Conservation (phyloP, 805 yeast species). For the Yarrowia porcina region DNA sequence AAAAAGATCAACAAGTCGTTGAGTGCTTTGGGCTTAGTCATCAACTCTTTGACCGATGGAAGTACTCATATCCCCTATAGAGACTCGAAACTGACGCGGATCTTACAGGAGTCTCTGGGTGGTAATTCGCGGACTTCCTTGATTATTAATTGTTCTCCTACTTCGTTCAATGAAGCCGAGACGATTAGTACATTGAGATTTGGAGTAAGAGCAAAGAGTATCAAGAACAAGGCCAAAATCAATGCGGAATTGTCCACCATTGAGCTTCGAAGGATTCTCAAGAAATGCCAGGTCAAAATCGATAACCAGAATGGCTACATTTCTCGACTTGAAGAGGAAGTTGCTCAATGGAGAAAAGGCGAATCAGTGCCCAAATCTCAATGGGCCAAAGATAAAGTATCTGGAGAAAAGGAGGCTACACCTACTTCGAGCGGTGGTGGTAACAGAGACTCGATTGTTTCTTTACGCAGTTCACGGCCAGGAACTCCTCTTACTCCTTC, state of each 20-base stretch:
- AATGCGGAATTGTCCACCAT: conserved; percentile 55
- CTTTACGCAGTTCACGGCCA: background rate
- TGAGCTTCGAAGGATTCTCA: conserved; percentile 44
- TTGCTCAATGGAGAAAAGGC: conserved; percentile 42
- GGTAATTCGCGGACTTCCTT: conserved; percentile 78
- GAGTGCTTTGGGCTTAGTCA: conserved; percentile 75
- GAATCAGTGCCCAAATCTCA: conserved; percentile 32
- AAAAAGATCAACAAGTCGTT: conserved; percentile 78
- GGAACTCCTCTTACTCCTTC: background rate
- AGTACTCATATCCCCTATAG: conserved; percentile 68
- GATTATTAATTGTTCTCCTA: conserved; percentile 70
- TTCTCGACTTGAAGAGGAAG: conserved; percentile 44
- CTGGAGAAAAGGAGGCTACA: background rate
- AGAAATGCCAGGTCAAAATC: conserved; percentile 40
- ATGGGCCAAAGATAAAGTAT: conserved; percentile 31
- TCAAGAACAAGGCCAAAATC: conserved; percentile 61
- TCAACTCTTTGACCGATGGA: conserved; percentile 71
- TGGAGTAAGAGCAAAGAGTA: conserved; percentile 67
- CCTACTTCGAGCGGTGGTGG: too few relatives aligned
- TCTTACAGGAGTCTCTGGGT: conserved; percentile 74
- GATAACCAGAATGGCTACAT: conserved; percentile 36
- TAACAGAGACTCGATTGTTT: background rate
- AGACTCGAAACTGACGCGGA: conserved; percentile 74
- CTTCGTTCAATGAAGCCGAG: conserved; percentile 53
- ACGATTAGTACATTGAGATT: conserved; percentile 71